A percentile compares a stretch with the other conserved stretches of the same genome.
These are phyloP conservation scores for Exophiala xenobiotica DNA, from an alignment of 2,329 filamentous ascomycete species.

Conservation along the genomic window DNA sequence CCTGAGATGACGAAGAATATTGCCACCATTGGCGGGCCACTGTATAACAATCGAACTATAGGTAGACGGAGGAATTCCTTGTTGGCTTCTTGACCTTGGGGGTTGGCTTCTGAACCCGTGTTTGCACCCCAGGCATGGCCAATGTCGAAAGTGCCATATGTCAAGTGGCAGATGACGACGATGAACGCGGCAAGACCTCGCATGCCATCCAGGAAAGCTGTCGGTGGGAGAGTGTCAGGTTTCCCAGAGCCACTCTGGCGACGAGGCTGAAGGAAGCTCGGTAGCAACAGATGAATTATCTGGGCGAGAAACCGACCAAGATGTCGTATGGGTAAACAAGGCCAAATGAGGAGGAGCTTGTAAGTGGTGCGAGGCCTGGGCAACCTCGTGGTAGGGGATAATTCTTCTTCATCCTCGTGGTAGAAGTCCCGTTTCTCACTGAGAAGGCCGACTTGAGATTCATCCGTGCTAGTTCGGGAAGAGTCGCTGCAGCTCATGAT, in stretches of 20 bases:
- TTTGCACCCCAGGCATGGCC: slow-evolving; percentile 24
- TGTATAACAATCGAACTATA: slow-evolving; percentile 27
- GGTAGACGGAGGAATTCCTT: slow-evolving; percentile 22
- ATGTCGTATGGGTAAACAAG: slow-evolving; percentile 11
- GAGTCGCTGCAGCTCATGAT: slow-evolving; percentile 16
- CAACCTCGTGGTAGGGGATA: background rate
- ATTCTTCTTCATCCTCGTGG: slow-evolving; percentile 1
- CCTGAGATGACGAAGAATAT: slow-evolving; percentile 52
- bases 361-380: background rate
- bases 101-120: slow-evolving; percentile 11
- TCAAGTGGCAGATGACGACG: slow-evolving; percentile 28
- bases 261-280: slow-evolving; percentile 20
- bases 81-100: slow-evolving; percentile 4
- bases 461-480: slow-evolving; percentile 19
- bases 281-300: slow-evolving; percentile 10
- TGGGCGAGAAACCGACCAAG: slow-evolving; percentile 8
- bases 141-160: slow-evolving; percentile 27
- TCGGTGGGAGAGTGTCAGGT: slow-evolving; percentile 13
- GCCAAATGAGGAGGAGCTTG: slow-evolving; percentile 4
- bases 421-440: slow-evolving; percentile 13
- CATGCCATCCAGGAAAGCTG: slow-evolving; percentile 40
- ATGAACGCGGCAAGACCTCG: slow-evolving; percentile 41
- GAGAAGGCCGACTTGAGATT: slow-evolving; percentile 11
- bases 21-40: slow-evolving; percentile 36
- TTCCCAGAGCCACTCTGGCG: slow-evolving; percentile 4